These are phyloP conservation scores for Ceratocystis papillata DNA, from an alignment of 2,329 filamentous ascomycete species.

Conservation along the genomic window DNA sequence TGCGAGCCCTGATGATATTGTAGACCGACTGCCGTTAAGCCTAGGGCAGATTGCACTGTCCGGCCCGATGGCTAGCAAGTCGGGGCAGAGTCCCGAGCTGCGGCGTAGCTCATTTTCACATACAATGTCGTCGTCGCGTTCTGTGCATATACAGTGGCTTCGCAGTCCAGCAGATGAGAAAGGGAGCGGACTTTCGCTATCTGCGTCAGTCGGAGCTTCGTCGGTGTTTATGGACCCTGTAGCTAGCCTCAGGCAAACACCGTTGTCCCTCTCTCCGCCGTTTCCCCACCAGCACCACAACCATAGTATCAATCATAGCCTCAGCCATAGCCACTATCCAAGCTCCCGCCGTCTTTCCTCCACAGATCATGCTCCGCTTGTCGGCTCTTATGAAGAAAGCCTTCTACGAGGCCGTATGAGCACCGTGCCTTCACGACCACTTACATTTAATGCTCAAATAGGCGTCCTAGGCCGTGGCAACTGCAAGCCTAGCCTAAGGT, in stretches of 20 bases:
- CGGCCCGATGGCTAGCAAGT: slow-evolving; percentile 34
- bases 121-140: slow-evolving; percentile 70
- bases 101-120: slow-evolving; percentile 35
- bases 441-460: slow-evolving; percentile 91
- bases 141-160: slow-evolving; percentile 34
- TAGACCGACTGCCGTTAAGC: background rate
- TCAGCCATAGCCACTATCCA: slow-evolving; percentile 39
- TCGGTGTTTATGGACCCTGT: background rate
- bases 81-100: background rate
- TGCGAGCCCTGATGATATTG: slow-evolving; percentile 64
- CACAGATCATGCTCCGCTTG: slow-evolving; percentile 77
- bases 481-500: slow-evolving; percentile 74
- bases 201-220: background rate
- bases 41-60: slow-evolving; percentile 14
- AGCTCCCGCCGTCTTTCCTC: slow-evolving; percentile 58
- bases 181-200: background rate
- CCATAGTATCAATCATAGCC: background rate
- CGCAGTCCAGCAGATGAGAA: background rate
- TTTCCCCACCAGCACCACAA: background rate
- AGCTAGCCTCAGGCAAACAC: background rate
- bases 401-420: slow-evolving; percentile 94
- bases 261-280: slow-evolving; percentile 5
- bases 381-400: slow-evolving; percentile 95
- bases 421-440: slow-evolving; percentile 79
- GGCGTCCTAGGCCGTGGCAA: slow-evolving; percentile 82